phyloP scores from a whole-genome alignment of 805 yeast species.

The Candida silvicultrix region DNA sequence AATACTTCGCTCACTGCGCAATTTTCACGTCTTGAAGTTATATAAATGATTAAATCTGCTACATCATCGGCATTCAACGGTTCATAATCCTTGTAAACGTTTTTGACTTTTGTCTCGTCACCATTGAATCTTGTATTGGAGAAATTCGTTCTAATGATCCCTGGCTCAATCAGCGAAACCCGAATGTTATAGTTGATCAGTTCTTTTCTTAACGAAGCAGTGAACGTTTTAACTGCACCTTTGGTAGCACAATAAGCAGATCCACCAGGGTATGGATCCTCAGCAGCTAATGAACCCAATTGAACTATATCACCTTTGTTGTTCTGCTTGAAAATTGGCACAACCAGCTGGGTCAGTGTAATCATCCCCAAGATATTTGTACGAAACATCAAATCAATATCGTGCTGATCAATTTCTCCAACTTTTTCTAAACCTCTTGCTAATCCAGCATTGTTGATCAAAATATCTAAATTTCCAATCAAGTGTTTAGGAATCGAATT shows the following conservation, averaged over 20 bases:
- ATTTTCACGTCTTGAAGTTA: conserved; percentile 48
- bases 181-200: conserved; percentile 58
- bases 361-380: conserved; percentile 85
- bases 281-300: conserved; percentile 69
- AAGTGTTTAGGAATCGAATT: conserved; percentile 39
- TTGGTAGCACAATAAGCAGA: conserved; percentile 71
- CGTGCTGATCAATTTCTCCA: conserved; percentile 56
- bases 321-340: conserved; percentile 59
- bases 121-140: conserved; percentile 53
- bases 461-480: conserved; percentile 54
- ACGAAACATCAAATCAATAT: conserved; percentile 68
- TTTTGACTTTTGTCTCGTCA: conserved; percentile 43
- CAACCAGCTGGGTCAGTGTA: conserved; percentile 69
- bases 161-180: conserved; percentile 59
- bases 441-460: conserved; percentile 68
- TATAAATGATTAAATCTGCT: conserved; percentile 53
- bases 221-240: conserved; percentile 66
- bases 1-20: conserved; percentile 68
- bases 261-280: conserved; percentile 60
- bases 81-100: conserved; percentile 47
- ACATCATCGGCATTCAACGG: conserved; percentile 54
- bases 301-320: conserved; percentile 66
- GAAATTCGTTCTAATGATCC: conserved; percentile 61
- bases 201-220: conserved; percentile 68
- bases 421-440: conserved; percentile 77